Conservation (phyloP, 78 protist genomes). For the Planoprotostelium fungivorum region DNA sequence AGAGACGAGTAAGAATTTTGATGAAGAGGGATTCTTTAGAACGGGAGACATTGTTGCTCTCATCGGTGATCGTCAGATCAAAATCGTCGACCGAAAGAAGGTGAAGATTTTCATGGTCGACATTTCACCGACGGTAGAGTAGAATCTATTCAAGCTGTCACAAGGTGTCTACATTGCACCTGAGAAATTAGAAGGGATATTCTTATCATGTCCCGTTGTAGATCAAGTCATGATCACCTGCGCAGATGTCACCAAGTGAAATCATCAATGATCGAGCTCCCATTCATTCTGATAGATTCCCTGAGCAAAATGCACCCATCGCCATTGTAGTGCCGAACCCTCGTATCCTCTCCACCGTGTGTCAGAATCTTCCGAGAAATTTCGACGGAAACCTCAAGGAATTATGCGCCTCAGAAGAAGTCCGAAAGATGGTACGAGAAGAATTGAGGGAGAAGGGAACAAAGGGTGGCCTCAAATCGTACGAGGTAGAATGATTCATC, state of each 20-base stretch:
- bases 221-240: background rate
- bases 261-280: background rate
- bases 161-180: background rate
- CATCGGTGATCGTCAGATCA: slow-evolving; percentile 23
- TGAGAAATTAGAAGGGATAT: background rate
- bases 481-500: background rate
- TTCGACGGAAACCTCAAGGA: background rate
- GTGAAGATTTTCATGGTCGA: background rate
- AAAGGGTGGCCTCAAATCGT: background rate
- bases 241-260: background rate
- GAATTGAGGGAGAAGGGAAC: background rate
- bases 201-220: background rate
- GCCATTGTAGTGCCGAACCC: background rate
- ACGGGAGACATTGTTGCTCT: slow-evolving; percentile 88
- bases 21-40: slow-evolving; percentile 75
- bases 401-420: background rate
- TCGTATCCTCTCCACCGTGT: background rate
- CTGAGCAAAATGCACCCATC: background rate
- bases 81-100: slow-evolving; percentile 81
- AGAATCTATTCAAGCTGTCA: background rate
- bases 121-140: background rate
- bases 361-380: background rate
- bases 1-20: slow-evolving; percentile 11
- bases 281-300: background rate
- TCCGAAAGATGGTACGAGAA: background rate